Evolutionary conservation across 2,329 filamentous ascomycete species (phyloP), one percentile per base, ranked within the genome.

Genomic region (Trichoderma oligosporum): DNA sequence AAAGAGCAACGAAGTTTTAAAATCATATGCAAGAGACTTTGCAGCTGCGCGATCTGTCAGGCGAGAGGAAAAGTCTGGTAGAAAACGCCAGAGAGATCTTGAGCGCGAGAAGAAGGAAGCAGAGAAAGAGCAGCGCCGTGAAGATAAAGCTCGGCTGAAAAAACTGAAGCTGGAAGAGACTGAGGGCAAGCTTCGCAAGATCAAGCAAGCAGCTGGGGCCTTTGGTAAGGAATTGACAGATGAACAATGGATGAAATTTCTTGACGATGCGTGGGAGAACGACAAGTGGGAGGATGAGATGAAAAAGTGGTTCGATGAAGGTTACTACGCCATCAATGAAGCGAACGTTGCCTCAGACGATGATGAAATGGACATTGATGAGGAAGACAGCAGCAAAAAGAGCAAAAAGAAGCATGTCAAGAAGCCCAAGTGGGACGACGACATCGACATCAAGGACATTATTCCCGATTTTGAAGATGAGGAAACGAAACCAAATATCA

Each of bases 391-490:
- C 6, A 78, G 73, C 7, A 75, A 69, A n/a, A 78, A 74, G 47
- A 57, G 45, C 45, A 81, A 67, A 61, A 71, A 66, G 62, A 69
- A 75, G 38, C 73, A 74, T 16, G 63, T 73, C 52, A 85, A 83
- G 70, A 85, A 82, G 68, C 84, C 83, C 63, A 86, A 81, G 67
- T 99, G 93, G 88, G 90, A 97, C 66, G 91, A 97, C 67, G 94
- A 99, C 69, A 97, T 99, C 65, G 92, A 97, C 69, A 97, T 99
- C 75, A 91, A 88, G 60, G 93, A 96, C 70, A 80, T 97, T 49
- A 77, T 96, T 25, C 91, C 91, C 1, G 90, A 96, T 60, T 96
- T 95, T 68, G 84, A 89, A 18, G 88, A 90, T 24, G 82, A 83
- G 6, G 75, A 79, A 58, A 69, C 45, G 20, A 74, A 78, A 48